phyloP scores from a whole-genome alignment of 1,284 basidiomycete genomes.

The Malassezia sp. region DNA sequence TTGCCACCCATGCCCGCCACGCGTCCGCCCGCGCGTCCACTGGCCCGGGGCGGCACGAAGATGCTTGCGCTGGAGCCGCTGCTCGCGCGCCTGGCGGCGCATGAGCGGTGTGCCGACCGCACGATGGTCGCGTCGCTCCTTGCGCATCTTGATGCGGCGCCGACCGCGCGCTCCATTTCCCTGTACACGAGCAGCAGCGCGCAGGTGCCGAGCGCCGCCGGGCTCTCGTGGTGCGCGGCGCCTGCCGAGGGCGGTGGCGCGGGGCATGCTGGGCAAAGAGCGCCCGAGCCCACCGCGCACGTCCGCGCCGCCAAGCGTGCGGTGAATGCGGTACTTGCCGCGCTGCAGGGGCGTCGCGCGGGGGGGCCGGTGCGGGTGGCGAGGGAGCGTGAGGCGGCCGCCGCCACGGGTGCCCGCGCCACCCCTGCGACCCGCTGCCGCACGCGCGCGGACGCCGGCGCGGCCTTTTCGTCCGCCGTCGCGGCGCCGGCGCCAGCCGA shows the following conservation, averaged over 20 bases:
- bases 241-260: no score
- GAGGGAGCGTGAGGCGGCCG: no score
- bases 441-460: no score
- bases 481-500: not conserved
- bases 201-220: not conserved
- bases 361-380: no score
- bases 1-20: not conserved
- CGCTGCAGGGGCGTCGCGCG: not conserved
- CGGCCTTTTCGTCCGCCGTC: no score
- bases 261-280: not conserved
- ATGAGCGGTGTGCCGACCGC: not conserved
- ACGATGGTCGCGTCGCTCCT: constrained; percentile 7
- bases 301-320: constrained; percentile 26
- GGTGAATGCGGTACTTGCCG: constrained; percentile 20
- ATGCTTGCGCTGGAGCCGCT: constrained; percentile 2
- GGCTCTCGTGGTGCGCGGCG: constrained; percentile 1
- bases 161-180: constrained; percentile 2
- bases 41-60: not conserved
- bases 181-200: constrained; percentile 11
- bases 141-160: not conserved
- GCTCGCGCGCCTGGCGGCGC: not conserved
- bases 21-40: not conserved
- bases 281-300: not conserved
- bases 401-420: no score
- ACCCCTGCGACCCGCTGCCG: no score